phyloP scores from a whole-genome alignment of 345 rosid species.

The Arabidopsis suecica region DNA sequence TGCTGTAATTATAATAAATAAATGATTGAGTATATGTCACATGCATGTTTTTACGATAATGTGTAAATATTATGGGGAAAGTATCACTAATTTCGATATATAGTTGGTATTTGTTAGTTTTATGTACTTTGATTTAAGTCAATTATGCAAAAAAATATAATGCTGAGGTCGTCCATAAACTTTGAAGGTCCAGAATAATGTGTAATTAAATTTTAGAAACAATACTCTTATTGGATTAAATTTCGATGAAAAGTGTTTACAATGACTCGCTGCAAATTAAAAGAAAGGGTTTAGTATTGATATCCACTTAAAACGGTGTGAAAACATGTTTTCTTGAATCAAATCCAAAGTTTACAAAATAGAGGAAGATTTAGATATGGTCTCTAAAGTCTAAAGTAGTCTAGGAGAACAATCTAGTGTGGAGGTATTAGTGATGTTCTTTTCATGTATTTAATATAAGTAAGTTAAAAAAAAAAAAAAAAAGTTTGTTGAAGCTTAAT shows the following conservation, averaged over 20 bases:
- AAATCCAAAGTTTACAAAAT: slow-evolving; percentile 22
- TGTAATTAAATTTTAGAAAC: background rate
- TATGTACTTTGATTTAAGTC: background rate
- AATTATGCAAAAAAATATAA: background rate
- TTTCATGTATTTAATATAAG: background rate
- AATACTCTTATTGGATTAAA: background rate
- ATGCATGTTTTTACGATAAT: background rate
- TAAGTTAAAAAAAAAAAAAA: too few species aligned
- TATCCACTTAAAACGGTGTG: background rate
- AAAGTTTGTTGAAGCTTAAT: slow-evolving; percentile 22
- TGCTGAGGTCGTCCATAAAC: background rate
- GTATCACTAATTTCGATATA: background rate
- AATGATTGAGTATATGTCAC: background rate
- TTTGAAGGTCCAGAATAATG: background rate
- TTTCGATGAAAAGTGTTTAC: background rate
- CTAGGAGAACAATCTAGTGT: slow-evolving; percentile 29
- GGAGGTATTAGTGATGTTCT: slow-evolving; percentile 15
- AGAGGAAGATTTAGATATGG: slow-evolving; percentile 44
- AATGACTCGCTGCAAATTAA: background rate
- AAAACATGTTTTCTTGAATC: slow-evolving; percentile 26
- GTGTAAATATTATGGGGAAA: background rate
- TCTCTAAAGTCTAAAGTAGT: slow-evolving; percentile 42
- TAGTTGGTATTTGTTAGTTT: background rate
- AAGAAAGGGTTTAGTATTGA: background rate
- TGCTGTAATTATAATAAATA: slow-evolving; percentile 1